Base-by-base conservation (phyloP, 1,284 basidiomycete genomes). In the Boletus smithii region DNA sequence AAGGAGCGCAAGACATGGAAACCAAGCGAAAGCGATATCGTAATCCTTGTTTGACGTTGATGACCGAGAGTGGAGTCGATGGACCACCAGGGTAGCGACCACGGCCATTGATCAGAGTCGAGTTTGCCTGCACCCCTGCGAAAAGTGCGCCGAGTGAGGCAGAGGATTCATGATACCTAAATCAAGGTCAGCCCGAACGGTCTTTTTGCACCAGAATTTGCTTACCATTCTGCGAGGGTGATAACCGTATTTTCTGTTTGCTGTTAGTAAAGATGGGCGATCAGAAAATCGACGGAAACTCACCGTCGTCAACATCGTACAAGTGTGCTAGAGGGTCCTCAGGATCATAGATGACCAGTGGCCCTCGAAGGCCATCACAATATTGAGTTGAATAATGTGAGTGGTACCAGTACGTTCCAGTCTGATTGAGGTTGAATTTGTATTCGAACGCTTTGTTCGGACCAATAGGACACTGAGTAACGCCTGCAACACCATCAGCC, bases 81-180 rank as follows among this genome's bases (percentile, higher is more conserved):
- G 65, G 58, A 4, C 66, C 66, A 26, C 57, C 59, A 27, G 49
- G 8, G 29, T 59, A 77, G 20, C 69, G 62, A 7, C 73, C 72
- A 10, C 51, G 53, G 2, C 77, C 77, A 46, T 80, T 78, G 56
- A 79, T 71, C 14, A 76, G 53, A 1, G 66, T 68, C 0, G 66
- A 65, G 37, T 73, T 66, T 8, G 72, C 66, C 2, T 63, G 26
- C 13, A 55, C 52, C 5, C 31, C 35, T n/a, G 37, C 23, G 5
- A 30, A 26, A 20, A 51, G 22, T 26, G 30, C 1, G 30, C 42
- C 42, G 5, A 55, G 45, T 10, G 29, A 14, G 2, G 24, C 16
- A 2, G 56, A 48, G 5, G 47, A 41, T 16, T n/a, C 14, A 18
- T 58, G 56, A 39, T 58, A 58, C 55, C 55, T 56, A 29, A 10